Base-by-base conservation (phyloP, 1,139 yeast genomes). In the Kluyveromyces sp. region DNA sequence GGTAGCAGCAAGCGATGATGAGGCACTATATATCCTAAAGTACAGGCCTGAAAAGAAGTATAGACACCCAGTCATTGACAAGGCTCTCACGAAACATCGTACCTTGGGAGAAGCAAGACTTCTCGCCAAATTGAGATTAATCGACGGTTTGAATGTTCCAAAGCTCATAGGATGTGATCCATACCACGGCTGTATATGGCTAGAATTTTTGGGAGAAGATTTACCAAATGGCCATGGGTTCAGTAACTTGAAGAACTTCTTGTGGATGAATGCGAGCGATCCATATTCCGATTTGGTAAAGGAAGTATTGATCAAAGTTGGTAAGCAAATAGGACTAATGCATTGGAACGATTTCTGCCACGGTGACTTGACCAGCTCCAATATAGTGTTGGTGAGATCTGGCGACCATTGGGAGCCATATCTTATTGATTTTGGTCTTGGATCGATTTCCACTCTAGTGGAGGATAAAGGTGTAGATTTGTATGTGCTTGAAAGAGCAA, bases 381-480 rank as follows among this genome's bases (percentile, higher is more conserved):
- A 94, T 60, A 77, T 90, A 30, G 75, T 94, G 42, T 63, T 90
- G 7, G 73, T 72, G 30, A 45, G 47, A 25, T 49, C 42, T 41
- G 45, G 34, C 4, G 43, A 47, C 5, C 45, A 39, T 2, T 65
- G 66, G 58, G 62, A 57, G 5, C 88, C 95, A 0, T 77, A 73
- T 38, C 67, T 92, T 58, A 94, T 94, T 50, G 99, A 94, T 60
- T 92, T 94, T 67, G 99, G 99, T 0, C 73, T 94, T 25, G 73
- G 75, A 0, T 79, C 89, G n/a, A 81, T 81, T 48, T 81, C 95
- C 1, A 76, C 78, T 0, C 62, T 88, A 52, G 76, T 86, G 0
- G 98, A 94, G 58, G 97, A 92, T 61, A 89, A 88, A 63, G 97
- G 98, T 2, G 98, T 94, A 15, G 99, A 94, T 64, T 65, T 94